A percentile compares a stretch with the other conserved stretches of the same genome.
These are phyloP conservation scores for Gentiana macrophylla DNA, from an alignment of 257 asterid species.

Conservation along the genomic window DNA sequence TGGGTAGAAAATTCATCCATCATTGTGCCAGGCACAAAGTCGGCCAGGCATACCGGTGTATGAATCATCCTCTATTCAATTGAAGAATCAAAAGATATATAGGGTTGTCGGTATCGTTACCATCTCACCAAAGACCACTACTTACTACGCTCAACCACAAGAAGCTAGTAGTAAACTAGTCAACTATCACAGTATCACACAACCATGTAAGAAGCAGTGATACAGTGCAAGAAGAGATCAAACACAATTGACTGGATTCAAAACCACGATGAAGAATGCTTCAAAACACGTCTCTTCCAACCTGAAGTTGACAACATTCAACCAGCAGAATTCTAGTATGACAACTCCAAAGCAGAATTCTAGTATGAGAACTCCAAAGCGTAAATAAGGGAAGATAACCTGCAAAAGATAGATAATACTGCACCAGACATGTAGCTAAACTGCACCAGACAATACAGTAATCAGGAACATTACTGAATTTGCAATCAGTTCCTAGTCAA, in stretches of 20 bases:
- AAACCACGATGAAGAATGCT: background rate
- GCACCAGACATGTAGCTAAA: too few species aligned
- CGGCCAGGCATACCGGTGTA: constrained; percentile 32
- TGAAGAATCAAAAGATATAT: constrained; percentile 16
- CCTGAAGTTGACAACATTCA: constrained; percentile 5
- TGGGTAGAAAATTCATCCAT: constrained; percentile 15
- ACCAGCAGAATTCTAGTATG: constrained; percentile 23
- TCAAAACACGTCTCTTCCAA: constrained; percentile 4
- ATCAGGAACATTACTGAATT: too few species aligned
- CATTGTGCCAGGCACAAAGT: constrained; percentile 9
- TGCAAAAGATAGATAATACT: too few species aligned
- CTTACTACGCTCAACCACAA: constrained; percentile 12
- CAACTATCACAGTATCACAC: background rate
- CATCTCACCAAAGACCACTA: constrained; percentile 11
- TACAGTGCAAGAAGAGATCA: background rate
- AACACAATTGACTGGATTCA: background rate
- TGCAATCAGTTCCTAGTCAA: too few species aligned
- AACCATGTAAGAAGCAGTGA: background rate
- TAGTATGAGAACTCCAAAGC: background rate
- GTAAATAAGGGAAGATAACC: background rate
- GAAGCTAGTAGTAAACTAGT: constrained; percentile 8
- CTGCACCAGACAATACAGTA: too few species aligned
- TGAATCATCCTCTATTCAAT: constrained; percentile 20
- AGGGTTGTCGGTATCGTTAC: background rate
- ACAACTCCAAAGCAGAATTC: constrained; percentile 1